These are phyloP conservation scores for Drechslerella stenobrocha DNA, from an alignment of 2,329 filamentous ascomycete species.

Conservation along the genomic window DNA sequence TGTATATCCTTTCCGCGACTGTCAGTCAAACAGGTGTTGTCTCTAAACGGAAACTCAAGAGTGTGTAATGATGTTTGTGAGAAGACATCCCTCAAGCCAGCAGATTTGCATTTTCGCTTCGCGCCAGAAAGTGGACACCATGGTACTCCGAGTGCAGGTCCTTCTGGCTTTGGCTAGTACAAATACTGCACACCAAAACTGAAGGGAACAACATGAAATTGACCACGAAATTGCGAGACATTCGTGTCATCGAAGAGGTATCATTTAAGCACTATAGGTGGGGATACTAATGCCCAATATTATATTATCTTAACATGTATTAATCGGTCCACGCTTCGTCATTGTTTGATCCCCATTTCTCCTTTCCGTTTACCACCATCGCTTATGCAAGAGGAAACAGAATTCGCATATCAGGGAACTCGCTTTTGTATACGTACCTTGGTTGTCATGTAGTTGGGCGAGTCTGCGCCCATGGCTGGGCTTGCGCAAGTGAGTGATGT, in stretches of 20 bases:
- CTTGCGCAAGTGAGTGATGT: no score
- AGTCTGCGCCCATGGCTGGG: background rate
- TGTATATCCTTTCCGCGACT: constrained; percentile 8
- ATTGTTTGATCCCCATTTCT: constrained; percentile 23
- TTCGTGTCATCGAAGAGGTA: constrained; percentile 9
- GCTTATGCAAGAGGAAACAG: constrained; percentile 35
- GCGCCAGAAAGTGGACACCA: background rate
- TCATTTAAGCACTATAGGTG: constrained; percentile 46
- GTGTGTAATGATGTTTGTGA: background rate
- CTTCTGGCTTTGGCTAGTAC: background rate
- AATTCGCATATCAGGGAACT: constrained; percentile 16
- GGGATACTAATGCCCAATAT: constrained; percentile 41
- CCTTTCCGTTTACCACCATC: constrained; percentile 35
- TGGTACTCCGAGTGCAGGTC: background rate
- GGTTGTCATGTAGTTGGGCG: no score
- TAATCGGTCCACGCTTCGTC: constrained; percentile 26
- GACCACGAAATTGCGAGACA: constrained; percentile 2
- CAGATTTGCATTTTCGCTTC: background rate
- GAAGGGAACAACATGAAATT: background rate
- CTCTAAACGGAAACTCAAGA: constrained; percentile 30
- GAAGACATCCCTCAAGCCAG: constrained; percentile 9
- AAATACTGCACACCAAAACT: background rate
- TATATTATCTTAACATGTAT: constrained; percentile 45
- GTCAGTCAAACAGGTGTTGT: constrained; percentile 12
- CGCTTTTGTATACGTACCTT: no score